Conservation (phyloP, 176 grass and related monocot species). For the Chrysopogon serrulatus region DNA sequence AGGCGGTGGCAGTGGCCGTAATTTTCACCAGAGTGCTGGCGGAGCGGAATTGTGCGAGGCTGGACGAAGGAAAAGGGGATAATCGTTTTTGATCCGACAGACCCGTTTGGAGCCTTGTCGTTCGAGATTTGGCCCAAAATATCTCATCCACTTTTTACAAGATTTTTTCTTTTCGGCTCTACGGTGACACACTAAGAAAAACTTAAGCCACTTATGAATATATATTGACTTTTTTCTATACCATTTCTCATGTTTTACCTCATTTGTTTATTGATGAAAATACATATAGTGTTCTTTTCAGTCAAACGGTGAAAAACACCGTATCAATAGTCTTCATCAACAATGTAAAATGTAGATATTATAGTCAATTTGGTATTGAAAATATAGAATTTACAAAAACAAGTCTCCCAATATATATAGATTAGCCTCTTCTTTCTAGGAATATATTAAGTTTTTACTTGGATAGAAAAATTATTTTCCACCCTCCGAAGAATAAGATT, state of each 20-base stretch:
- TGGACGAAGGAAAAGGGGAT: not conserved
- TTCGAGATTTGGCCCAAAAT: slow-evolving; percentile 26
- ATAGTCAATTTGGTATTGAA: not conserved
- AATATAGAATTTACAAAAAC: not conserved
- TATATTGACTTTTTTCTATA: not conserved
- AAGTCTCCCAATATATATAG: too few species aligned
- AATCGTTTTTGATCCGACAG: not conserved
- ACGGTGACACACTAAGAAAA: not conserved
- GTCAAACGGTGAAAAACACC: not conserved
- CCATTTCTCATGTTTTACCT: not conserved
- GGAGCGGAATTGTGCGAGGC: not conserved
- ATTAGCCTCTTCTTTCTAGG: too few species aligned
- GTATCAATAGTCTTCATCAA: not conserved
- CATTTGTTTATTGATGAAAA: not conserved
- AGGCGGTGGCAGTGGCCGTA: not conserved
- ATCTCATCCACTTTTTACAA: slow-evolving; percentile 3
- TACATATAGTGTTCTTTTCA: not conserved
- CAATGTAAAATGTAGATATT: not conserved
- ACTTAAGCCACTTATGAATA: not conserved
- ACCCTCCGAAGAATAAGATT: too few species aligned
- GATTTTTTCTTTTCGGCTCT: not conserved
- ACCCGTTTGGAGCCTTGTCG: not conserved
- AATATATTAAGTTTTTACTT: too few species aligned
- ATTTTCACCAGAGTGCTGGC: not conserved
- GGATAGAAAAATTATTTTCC: too few species aligned